Evolutionary conservation across 768 basidiomycete species (phyloP).

Genomic region (Podaxis carcinomalis): DNA sequence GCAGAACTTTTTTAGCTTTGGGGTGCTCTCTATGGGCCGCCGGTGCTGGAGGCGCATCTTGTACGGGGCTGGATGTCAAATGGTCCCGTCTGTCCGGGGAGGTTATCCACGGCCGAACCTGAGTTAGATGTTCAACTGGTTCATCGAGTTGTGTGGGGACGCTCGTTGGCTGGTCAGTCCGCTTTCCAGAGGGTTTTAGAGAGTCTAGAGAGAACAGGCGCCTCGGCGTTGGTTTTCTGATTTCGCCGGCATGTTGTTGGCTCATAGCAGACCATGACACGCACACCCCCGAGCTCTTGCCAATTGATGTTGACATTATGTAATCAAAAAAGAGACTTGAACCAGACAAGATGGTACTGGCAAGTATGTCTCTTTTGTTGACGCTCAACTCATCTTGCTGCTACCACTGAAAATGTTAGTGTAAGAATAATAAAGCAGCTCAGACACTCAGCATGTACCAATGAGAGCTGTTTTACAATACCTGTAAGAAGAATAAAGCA

Average conservation of each 20-base stretch:
- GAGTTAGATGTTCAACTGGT: not conserved
- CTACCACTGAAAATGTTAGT: too few species aligned
- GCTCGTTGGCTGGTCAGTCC: slow-evolving; percentile 1
- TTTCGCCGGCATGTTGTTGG: not conserved
- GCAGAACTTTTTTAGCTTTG: not conserved
- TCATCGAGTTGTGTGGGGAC: not conserved
- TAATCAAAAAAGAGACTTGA: too few species aligned
- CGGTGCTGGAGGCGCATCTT: not conserved
- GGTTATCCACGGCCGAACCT: slow-evolving; percentile 5
- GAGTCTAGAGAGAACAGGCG: slow-evolving; percentile 22
- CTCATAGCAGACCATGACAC: not conserved
- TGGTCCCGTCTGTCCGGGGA: slow-evolving; percentile 8
- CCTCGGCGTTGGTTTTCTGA: slow-evolving; percentile 16
- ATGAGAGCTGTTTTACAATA: too few species aligned
- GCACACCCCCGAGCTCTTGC: not conserved
- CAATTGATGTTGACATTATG: too few species aligned
- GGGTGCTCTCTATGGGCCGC: not conserved
- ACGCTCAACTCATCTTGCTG: too few species aligned
- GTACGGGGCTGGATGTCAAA: slow-evolving; percentile 13
- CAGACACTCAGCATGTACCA: too few species aligned
- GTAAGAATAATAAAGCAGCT: too few species aligned
- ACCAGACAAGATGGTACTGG: too few species aligned
- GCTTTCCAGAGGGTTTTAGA: slow-evolving; percentile 15
- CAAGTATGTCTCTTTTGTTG: too few species aligned
- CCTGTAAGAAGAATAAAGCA: too few species aligned